Evolutionary conservation across 208 protist species (phyloP).

Genomic region (Perkinsela sp.): DNA sequence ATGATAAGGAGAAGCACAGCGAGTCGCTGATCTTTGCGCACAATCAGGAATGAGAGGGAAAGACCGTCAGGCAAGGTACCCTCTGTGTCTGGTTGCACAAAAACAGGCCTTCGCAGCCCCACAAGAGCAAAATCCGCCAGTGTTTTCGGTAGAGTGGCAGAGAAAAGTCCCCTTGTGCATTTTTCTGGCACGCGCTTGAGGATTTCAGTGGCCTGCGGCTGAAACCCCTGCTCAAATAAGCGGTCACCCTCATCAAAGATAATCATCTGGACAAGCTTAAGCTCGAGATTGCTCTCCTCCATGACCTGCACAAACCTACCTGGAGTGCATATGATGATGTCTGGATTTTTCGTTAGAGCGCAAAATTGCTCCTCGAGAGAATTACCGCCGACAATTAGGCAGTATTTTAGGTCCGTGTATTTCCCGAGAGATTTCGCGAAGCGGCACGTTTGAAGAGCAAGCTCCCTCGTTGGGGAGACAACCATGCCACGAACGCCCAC

Average conservation of each 20-base stretch:
- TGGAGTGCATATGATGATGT: constrained; percentile 94
- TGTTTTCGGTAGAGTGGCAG: constrained; percentile 84
- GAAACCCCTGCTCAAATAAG: constrained; percentile 90
- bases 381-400: constrained; percentile 82
- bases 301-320: constrained; percentile 90
- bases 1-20: constrained; percentile 76
- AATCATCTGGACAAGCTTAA: constrained; percentile 67
- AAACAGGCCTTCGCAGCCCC: constrained; percentile 75
- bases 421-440: constrained; percentile 73
- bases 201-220: constrained; percentile 82
- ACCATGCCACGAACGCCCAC: constrained; percentile 84
- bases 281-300: constrained; percentile 68
- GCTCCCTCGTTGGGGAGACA: constrained; percentile 90
- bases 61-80: constrained; percentile 80
- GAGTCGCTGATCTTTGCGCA: constrained; percentile 76
- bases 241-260: constrained; percentile 98
- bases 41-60: constrained; percentile 64
- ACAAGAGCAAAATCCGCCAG: constrained; percentile 89
- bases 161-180: constrained; percentile 85
- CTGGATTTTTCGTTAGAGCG: constrained; percentile 76
- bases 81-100: constrained; percentile 90
- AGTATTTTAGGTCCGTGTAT: constrained; percentile 66
- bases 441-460: constrained; percentile 87
- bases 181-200: constrained; percentile 66
- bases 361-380: constrained; percentile 88